A percentile compares a stretch with the other conserved stretches of the same genome.
Evolutionary conservation across 2,329 filamentous ascomycete species (phyloP).

Genomic region (Claviceps cyperi): DNA sequence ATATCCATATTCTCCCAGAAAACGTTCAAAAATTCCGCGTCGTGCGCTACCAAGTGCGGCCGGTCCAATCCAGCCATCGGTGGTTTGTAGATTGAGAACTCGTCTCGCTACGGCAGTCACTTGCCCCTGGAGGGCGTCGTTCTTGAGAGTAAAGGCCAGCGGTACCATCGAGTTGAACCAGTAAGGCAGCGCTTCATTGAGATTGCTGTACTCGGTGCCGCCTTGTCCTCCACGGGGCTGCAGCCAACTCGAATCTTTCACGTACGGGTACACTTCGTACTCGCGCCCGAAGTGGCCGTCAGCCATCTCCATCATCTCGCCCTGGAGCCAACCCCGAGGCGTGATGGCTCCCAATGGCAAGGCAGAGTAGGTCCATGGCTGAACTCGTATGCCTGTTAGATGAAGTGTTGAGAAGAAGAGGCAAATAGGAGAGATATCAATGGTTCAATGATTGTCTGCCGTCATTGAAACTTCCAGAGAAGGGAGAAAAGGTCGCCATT

Average conservation of each 20-base stretch:
- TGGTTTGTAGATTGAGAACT: constrained; percentile 25
- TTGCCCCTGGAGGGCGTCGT: constrained; percentile 28
- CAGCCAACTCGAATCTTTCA: constrained; percentile 34
- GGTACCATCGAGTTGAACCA: constrained; percentile 47
- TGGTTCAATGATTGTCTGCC: background rate
- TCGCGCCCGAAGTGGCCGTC: constrained; percentile 38
- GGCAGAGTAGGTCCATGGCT: constrained; percentile 10
- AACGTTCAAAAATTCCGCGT: constrained; percentile 8
- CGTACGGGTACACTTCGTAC: constrained; percentile 38
- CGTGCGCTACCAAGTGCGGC: background rate
- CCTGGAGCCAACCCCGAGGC: constrained; percentile 35
- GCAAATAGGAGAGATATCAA: background rate
- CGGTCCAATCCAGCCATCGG: constrained; percentile 39
- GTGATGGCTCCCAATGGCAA: constrained; percentile 34
- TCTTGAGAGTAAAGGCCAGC: constrained; percentile 34
- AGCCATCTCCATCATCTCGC: constrained; percentile 33
- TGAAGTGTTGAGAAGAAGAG: background rate
- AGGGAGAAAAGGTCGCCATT: background rate
- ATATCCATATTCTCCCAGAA: constrained; percentile 27
- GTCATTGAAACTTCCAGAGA: background rate
- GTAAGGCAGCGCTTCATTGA: constrained; percentile 43
- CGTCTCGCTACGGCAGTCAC: constrained; percentile 21
- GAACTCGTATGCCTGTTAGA: constrained; percentile 4
- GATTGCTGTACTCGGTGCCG: constrained; percentile 36
- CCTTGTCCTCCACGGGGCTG: constrained; percentile 15